Evolutionary conservation across 192 early-diverging fungal species (phyloP), one percentile per base, ranked within the genome.

Genomic region (Endogone sp.): DNA sequence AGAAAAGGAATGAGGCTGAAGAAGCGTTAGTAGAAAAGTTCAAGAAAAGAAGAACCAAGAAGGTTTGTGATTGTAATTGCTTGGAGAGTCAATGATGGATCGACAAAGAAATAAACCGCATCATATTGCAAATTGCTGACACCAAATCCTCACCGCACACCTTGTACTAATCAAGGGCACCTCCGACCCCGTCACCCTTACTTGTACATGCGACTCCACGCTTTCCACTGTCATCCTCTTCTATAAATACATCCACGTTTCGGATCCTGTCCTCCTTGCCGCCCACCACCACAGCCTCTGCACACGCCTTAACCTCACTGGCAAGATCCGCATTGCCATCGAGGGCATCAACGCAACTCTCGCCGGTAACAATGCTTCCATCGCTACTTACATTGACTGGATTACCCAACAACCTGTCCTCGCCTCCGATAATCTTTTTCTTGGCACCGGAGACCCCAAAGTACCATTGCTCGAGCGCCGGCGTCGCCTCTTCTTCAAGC

Each of bases 311-410:
- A 69, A 30, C 4, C 68, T 86, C 27, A 77, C 68, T 28, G 84
- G 84, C 21, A 86, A 86, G 56, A 75, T 86, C 56, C 79, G 79
- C 26, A 59, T 91, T 11, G 80, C 84, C 0, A 63, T 8, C 1
- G 90, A 91, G 67, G 90, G 90, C 10, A 75, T 90, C 67, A 91
- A 91, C 73, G 80, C 84, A 24, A 91, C 90, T 0, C 65, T 90
- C 16, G 84, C 87, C 13, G 90, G 90, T n/a, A 31, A 58, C 0
- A 63, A 68, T 11, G 44, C 37, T 3, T 73, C 71, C 3, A 76
- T 88, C 3, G 57, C 70, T 6, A 22, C 62, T 4, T 90, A 84
- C 54, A 79, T 91, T 16, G 72, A 83, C 25, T 74, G 73, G 62
- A 29, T 88, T 20, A 71, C 70, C 0, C 37, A 16, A 16, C 37